Evolutionary conservation across 192 early-diverging fungal species (phyloP).

Genomic region (Linderina pennispora): DNA sequence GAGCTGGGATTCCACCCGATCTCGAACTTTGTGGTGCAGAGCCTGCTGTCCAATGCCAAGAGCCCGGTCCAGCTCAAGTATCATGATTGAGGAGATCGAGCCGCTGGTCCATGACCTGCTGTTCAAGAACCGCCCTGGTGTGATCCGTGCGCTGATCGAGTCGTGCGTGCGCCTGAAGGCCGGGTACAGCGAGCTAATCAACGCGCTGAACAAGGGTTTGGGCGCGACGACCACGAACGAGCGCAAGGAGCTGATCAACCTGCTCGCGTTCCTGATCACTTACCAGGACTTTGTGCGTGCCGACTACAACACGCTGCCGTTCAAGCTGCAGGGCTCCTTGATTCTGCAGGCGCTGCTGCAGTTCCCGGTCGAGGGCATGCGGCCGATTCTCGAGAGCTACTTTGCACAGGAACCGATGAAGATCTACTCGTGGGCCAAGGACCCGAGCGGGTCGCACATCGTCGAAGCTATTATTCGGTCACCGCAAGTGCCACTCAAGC

Average conservation of each 20-base stretch:
- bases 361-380: slow-evolving; percentile 61
- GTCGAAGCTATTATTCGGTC: slow-evolving; percentile 61
- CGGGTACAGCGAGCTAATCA: slow-evolving; percentile 55
- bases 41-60: slow-evolving; percentile 57
- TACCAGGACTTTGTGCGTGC: slow-evolving; percentile 44
- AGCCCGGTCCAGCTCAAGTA: slow-evolving; percentile 53
- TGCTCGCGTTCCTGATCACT: slow-evolving; percentile 57
- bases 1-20: slow-evolving; percentile 62
- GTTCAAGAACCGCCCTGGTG: slow-evolving; percentile 60
- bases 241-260: slow-evolving; percentile 51
- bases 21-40: slow-evolving; percentile 83
- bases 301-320: slow-evolving; percentile 42
- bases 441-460: slow-evolving; percentile 68
- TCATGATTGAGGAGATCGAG: slow-evolving; percentile 58
- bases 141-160: slow-evolving; percentile 65
- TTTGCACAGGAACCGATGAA: slow-evolving; percentile 4
- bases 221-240: slow-evolving; percentile 45
- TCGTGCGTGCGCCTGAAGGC: slow-evolving; percentile 54
- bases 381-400: slow-evolving; percentile 37
- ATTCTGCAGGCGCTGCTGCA: slow-evolving; percentile 59
- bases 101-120: slow-evolving; percentile 56
- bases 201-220: slow-evolving; percentile 51
- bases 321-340: slow-evolving; percentile 62
- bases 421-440: slow-evolving; percentile 48
- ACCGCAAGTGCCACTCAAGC: slow-evolving; percentile 48